A percentile compares a stretch with the other conserved stretches of the same genome.
phyloP scores from a whole-genome alignment of 1,139 yeast genomes.

The Saccharomyces hybrid region DNA sequence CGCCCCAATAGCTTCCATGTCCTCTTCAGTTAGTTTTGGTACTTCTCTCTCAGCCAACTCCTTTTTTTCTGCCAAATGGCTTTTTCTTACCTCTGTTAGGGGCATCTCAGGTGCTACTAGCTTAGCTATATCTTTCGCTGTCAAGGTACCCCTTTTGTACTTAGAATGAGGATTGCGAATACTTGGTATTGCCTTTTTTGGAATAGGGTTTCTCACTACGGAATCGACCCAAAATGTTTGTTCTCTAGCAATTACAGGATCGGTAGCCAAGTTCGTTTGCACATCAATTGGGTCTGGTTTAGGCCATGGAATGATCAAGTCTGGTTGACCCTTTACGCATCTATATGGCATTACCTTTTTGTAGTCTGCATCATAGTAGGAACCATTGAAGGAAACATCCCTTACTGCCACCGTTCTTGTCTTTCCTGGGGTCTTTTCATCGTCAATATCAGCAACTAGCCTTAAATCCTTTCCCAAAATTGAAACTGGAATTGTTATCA shows the following conservation, averaged over 20 bases:
- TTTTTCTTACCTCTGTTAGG: constrained; percentile 53
- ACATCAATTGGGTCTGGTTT: constrained; percentile 53
- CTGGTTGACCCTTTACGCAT: constrained; percentile 57
- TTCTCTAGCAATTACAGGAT: constrained; percentile 53
- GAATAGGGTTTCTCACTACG: constrained; percentile 60
- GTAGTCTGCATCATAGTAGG: constrained; percentile 67
- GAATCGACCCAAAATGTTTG: constrained; percentile 71
- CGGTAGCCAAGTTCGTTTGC: constrained; percentile 56
- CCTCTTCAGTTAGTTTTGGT: constrained; percentile 54
- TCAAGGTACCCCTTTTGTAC: constrained; percentile 49
- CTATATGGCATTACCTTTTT: constrained; percentile 72
- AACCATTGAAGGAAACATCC: constrained; percentile 55
- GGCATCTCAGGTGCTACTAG: constrained; percentile 77
- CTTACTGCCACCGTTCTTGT: constrained; percentile 72
- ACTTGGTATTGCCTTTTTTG: constrained; percentile 55
- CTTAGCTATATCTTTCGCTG: constrained; percentile 54
- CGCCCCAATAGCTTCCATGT: constrained; percentile 62
- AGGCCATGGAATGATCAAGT: constrained; percentile 85
- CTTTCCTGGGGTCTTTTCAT: constrained; percentile 37
- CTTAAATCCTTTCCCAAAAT: constrained; percentile 59
- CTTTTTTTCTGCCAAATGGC: constrained; percentile 43
- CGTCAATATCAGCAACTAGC: constrained; percentile 69
- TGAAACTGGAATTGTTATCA: constrained; percentile 48
- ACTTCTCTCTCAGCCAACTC: constrained; percentile 41
- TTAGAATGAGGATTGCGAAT: constrained; percentile 61